These are phyloP conservation scores for Xylariaceae sp. DNA, from an alignment of 2,329 filamentous ascomycete species.

Conservation along the genomic window DNA sequence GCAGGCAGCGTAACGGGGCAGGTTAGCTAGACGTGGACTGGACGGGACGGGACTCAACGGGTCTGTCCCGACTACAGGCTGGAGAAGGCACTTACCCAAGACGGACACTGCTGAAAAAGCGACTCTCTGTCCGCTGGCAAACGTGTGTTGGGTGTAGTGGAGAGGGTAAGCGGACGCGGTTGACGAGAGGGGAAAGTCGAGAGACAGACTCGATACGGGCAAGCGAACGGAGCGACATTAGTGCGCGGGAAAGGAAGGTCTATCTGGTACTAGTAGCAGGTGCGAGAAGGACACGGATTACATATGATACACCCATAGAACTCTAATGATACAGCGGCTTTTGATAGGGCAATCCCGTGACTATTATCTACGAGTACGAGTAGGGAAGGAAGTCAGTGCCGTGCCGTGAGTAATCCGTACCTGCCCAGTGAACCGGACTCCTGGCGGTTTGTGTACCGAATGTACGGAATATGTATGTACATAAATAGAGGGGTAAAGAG, in stretches of 20 bases:
- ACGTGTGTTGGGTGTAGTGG: constrained; percentile 5
- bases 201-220: constrained; percentile 25
- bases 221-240: constrained; percentile 28
- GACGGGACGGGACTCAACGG: neutral
- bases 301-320: constrained; percentile 2
- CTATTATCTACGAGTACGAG: neutral
- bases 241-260: constrained; percentile 14
- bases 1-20: constrained; percentile 1
- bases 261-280: neutral
- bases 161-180: constrained; percentile 21
- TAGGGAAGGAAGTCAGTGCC: neutral
- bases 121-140: constrained; percentile 21
- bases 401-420: neutral
- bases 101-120: constrained; percentile 17
- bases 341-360: constrained; percentile 6
- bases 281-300: neutral
- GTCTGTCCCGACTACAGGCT: neutral
- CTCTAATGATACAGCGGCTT: constrained; percentile 15
- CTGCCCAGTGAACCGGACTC: too few species aligned
- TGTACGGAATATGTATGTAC: neutral
- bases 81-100: constrained; percentile 14
- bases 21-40: constrained; percentile 7
- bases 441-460: too few species aligned
- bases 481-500: constrained; percentile 20
- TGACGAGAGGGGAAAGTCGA: constrained; percentile 22